Evolutionary conservation across 192 early-diverging fungal genomes (phyloP).

Genomic region (Dissophora ornata): DNA sequence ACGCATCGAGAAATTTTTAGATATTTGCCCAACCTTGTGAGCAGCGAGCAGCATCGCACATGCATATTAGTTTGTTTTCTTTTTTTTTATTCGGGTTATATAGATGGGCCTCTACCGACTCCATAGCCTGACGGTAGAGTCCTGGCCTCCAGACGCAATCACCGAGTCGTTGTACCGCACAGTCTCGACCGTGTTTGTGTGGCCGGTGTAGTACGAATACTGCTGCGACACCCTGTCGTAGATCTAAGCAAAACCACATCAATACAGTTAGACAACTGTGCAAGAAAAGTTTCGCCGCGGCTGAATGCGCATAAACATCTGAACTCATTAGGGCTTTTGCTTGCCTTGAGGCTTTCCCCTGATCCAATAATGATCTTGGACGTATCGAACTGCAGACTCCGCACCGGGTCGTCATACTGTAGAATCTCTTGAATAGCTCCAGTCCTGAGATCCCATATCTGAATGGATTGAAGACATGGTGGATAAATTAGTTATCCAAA

Average conservation of each 20-base stretch:
- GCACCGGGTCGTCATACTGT: constrained; percentile 63
- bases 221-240: constrained; percentile 78
- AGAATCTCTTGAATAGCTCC: constrained; percentile 71
- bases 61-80: too few relatives aligned
- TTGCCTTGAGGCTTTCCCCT: constrained; percentile 58
- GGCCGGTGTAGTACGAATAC: constrained; percentile 61
- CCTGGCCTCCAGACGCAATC: constrained; percentile 69
- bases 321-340: too few relatives aligned
- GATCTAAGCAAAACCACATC: constrained; percentile 52
- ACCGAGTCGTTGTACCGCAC: constrained; percentile 58
- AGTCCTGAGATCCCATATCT: constrained; percentile 83
- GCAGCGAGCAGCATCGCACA: too few relatives aligned
- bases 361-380: constrained; percentile 68
- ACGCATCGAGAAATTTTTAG: too few relatives aligned
- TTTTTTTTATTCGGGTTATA: constrained; percentile 11
- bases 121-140: constrained; percentile 76
- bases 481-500: too few relatives aligned
- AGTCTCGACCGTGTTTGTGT: constrained; percentile 59
- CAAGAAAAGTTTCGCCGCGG: too few relatives aligned
- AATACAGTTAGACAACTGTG: too few relatives aligned
- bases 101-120: constrained; percentile 46
- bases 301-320: too few relatives aligned
- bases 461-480: not conserved
- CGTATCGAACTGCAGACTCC: constrained; percentile 64
- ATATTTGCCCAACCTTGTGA: too few relatives aligned